Conservation (phyloP, 176 grass and related monocot species). For the Tuctoria greenei region DNA sequence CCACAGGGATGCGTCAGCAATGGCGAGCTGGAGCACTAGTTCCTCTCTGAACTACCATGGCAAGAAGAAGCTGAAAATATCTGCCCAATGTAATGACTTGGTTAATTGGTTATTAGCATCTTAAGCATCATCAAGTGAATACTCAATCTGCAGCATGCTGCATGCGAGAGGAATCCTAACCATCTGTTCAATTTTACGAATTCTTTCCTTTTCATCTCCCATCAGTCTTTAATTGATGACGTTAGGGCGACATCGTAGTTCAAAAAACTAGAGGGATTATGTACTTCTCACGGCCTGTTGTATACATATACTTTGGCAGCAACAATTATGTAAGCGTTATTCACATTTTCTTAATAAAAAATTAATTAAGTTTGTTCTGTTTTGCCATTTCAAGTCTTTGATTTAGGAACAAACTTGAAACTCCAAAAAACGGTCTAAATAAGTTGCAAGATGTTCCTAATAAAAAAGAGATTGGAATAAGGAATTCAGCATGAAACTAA, state of each 20-base stretch:
- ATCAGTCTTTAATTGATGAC: too few species aligned
- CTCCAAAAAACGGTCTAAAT: not conserved
- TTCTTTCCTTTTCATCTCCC: not conserved
- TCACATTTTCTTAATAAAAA: too few species aligned
- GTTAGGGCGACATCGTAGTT: too few species aligned
- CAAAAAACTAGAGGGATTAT: too few species aligned
- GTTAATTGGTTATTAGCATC: not conserved
- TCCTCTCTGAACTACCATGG: not conserved
- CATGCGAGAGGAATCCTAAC: not conserved
- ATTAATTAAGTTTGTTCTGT: too few species aligned
- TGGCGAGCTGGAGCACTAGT: not conserved
- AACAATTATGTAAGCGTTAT: too few species aligned
- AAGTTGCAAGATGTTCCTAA: too few species aligned
- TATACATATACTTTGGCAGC: too few species aligned
- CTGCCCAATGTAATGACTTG: not conserved
- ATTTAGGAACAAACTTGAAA: not conserved
- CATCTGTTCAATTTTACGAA: not conserved
- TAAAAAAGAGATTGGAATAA: too few species aligned
- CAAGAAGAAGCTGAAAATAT: slow-evolving; percentile 18
- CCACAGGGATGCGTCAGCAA: not conserved
- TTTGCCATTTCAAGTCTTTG: not conserved
- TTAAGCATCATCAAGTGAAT: not conserved
- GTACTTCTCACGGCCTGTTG: too few species aligned
- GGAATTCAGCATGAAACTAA: not conserved
- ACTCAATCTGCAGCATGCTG: not conserved